Base-by-base conservation (phyloP, 169 alveolate genomes). In the Plasmodium coatneyi region DNA sequence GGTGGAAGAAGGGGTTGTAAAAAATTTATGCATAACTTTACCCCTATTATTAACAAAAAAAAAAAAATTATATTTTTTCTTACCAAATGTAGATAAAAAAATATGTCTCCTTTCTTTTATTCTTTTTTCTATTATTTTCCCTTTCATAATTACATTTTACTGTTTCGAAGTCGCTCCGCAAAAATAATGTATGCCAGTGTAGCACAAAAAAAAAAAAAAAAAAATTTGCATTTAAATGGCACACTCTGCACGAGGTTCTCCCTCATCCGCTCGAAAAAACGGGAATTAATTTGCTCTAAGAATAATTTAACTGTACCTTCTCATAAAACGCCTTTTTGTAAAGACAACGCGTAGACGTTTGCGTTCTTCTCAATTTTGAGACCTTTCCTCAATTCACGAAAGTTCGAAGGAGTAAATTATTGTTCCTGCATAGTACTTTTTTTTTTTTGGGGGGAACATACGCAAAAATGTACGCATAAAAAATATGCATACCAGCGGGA, bases 131-230 rank as follows among this genome's bases (percentile, higher is more conserved):
- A 12, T 46, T 10, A 19, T 22, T 19, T 60, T 3, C 36, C 76
- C 34, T 56, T 56, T 56, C 3, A 56, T n/a, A 56, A 56, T n/a
- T 56, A 22, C 30, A 56, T n/a, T 56, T 41, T n/a, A 56, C 22
- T 56, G 76, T 60, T 60, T 60, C n/a, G 76, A 60, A 60, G 16
- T 60, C 30, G 34, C 34, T 60, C 16, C 43, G 25, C 30, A 34
- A 30, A 78, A 78, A 19, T 12, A 28, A 28, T 5, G 52, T 78
- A 78, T 19, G 6, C 71, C 46, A 12, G 5, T 25, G 54, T 16
- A 34, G n/a, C 54, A 78, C 19, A 78, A 76, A 76, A 76, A 76
- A 32, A 25, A 76, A 76, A 28, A 78, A 78, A 78, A 78, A 78
- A 41, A 78, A 78, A 78, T 41, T 41, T 22, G 28, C 52, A 78